These are phyloP conservation scores for Phytophthora tentaculata DNA, from an alignment of 352 stramenopile species.

Conservation along the genomic window DNA sequence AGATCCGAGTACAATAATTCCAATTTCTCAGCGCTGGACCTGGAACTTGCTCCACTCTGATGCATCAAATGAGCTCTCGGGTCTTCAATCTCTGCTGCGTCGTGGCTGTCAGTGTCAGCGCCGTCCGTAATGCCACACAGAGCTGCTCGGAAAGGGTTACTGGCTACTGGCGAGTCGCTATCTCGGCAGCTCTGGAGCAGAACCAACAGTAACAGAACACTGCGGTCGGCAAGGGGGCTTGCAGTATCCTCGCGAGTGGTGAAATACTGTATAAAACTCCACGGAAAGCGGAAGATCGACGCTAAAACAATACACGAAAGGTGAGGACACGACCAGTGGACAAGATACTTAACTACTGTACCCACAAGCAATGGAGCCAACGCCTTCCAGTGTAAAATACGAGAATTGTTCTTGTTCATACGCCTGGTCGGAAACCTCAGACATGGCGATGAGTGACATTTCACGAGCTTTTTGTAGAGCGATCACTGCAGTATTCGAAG, in stretches of 20 bases:
- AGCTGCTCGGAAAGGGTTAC: conserved; percentile 73
- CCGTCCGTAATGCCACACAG: conserved; percentile 47
- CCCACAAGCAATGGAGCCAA: conserved; percentile 68
- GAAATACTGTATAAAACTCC: conserved; percentile 76
- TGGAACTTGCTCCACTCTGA: conserved; percentile 8
- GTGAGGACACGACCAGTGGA: conserved; percentile 3
- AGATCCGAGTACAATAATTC: conserved; percentile 59
- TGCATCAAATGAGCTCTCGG: conserved; percentile 22
- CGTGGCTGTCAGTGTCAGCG: conserved; percentile 36
- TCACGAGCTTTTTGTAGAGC: conserved; percentile 50
- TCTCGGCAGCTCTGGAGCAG: conserved; percentile 77
- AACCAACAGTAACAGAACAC: conserved; percentile 67
- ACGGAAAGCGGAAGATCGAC: conserved; percentile 69
- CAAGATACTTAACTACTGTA: conserved; percentile 6
- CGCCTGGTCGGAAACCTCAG: conserved; percentile 44
- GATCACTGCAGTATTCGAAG: conserved; percentile 43
- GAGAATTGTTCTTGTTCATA: conserved; percentile 69
- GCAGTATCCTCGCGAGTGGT: conserved; percentile 54
- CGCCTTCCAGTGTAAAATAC: conserved; percentile 72
- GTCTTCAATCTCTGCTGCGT: conserved; percentile 40
- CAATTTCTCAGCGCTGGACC: conserved; percentile 26
- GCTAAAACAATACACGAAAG: conserved; percentile 30
- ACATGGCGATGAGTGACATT: conserved; percentile 73
- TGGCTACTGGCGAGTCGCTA: conserved; percentile 37
- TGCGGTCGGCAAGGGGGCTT: conserved; percentile 72